Base-by-base conservation (phyloP, 2,329 filamentous ascomycete genomes). In the Cucurbitaria berberidis region DNA sequence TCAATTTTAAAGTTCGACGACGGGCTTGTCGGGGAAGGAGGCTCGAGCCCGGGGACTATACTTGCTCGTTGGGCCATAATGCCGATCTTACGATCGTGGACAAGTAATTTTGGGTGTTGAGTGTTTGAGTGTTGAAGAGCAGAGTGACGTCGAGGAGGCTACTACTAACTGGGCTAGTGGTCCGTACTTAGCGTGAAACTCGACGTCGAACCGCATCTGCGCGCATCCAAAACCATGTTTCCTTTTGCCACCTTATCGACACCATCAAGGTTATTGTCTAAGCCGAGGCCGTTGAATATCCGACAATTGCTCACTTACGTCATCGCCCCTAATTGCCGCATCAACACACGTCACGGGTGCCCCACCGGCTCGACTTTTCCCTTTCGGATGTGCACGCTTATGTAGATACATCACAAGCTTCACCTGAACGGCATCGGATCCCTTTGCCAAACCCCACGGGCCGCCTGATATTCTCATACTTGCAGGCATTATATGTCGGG, bases 401-500 rank as follows among this genome's bases (percentile, higher is more conserved):
- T 55, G 51, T 34, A 35, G 22, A 34, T 43, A 34, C 34, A 35
- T 44, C 43, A 27, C 43, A 18, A 26, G 24, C 5, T 26, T 26
- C 29, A 24, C 16, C 11, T 15, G 21, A 13, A 35, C 46, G n/a
- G 48, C 16, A 35, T 35, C 32, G 13, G 32, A n/a, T n/a, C 11
- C 32, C 24, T n/a, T 26, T 42, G n/a, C 24, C 22, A 30, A n/a
- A 43, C 29, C 30, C 18, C 38, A 35, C 15, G 38, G 15, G n/a
- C 24, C 24, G 21, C 24, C 36, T 43, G 11, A 30, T 34, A 48
- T 19, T 38, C 36, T 19, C 24, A 45, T 32, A 30, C 24, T 16
- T 48, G 29, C 21, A 22, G 42, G 42, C 42, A 48, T 67, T 55
- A 60, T 45, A 70, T 70, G 67, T 65, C 67, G 35, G 66, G 54